Evolutionary conservation across 176 grass and related monocot genomes (phyloP), one percentile per base, ranked within the genome.

Genomic region (Cenchrus purpureus): DNA sequence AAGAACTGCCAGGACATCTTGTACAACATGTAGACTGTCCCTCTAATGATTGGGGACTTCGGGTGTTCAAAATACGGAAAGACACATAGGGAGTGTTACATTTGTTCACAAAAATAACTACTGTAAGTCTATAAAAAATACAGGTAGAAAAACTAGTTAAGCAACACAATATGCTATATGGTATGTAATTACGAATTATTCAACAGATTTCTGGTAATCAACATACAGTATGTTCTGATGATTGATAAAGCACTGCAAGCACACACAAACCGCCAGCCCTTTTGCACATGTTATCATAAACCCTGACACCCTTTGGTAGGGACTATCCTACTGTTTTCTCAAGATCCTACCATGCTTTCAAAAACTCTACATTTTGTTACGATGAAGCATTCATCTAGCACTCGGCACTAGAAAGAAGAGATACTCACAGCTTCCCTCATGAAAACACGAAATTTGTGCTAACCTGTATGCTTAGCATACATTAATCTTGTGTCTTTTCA

Each of bases 351-450:
- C 7, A 14, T 51, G 46, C 44, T 72, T 7, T n/a, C 19, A 25
- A 37, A 0, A 10, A 62, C 6, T 70, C 10, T 51, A 37, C 10
- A 64, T 50, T 76, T 52, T 73, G 17, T 42, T 65, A 4, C 6
- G 22, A 42, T 25, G 53, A 82, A 82, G 40, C 72, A 82, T 43
- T 72, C 34, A 71, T 7, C 5, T 4, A 40, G 68, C 32, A n/a
- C 61, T 58, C 8, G 32, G 32, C 20, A 53, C 0, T 82, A 12
- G 52, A 78, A 49, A 44, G 68, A 57, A 13, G 53, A 84, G 49
- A 51, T 79, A 94, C 91, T 95, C 80, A 98, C 93, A 51, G 97
- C 97, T 86, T 99, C 97, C 74, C 77, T 89, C 88, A 89, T 89
- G 88, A 99, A 99, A 49, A 96, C 82, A 25, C 22, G 22, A 25